Percentiles rank a stretch among this genome's conserved stretches.
Evolutionary conservation across 768 basidiomycete genomes (phyloP).

Genomic region (Pulveroboletus sp.): DNA sequence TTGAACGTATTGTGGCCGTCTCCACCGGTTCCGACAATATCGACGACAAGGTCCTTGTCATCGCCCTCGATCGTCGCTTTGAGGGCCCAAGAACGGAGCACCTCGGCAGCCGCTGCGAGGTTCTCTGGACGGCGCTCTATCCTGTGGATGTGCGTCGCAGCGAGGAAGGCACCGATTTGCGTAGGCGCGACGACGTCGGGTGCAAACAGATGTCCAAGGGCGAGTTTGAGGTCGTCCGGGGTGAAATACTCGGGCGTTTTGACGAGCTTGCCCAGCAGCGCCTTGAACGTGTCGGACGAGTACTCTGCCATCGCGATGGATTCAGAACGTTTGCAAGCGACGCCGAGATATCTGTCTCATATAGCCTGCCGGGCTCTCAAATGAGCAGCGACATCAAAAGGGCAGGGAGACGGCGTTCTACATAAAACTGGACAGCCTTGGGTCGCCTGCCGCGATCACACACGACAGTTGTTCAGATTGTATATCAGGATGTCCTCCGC

Average conservation of each 20-base stretch:
- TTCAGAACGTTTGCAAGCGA: background rate
- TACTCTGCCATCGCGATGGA: conserved; percentile 19
- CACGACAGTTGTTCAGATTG: conserved; percentile 90
- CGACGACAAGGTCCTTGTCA: conserved; percentile 66
- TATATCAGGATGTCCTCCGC: conserved; percentile 91
- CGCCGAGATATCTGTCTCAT: background rate
- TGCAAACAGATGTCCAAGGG: conserved; percentile 71
- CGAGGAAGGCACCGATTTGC: conserved; percentile 88
- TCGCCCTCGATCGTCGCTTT: conserved; percentile 53
- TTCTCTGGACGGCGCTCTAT: conserved; percentile 73
- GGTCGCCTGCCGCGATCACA: conserved; percentile 34
- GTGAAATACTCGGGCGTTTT: conserved; percentile 80
- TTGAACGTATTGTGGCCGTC: conserved; percentile 97
- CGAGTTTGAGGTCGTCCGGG: conserved; percentile 62
- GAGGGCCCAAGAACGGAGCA: conserved; percentile 66
- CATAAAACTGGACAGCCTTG: too few relatives aligned
- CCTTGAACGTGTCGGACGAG: conserved; percentile 61
- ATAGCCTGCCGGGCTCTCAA: too few relatives aligned
- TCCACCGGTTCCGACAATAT: conserved; percentile 50
- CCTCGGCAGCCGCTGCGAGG: conserved; percentile 72
- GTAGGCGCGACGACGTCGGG: conserved; percentile 58
- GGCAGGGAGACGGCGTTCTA: too few relatives aligned
- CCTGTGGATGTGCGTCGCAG: conserved; percentile 75
- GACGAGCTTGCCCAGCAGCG: conserved; percentile 71
- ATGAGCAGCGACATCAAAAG: too few relatives aligned